These are phyloP conservation scores for Lyophyllum shimeji DNA, from an alignment of 768 basidiomycete species.

Conservation along the genomic window DNA sequence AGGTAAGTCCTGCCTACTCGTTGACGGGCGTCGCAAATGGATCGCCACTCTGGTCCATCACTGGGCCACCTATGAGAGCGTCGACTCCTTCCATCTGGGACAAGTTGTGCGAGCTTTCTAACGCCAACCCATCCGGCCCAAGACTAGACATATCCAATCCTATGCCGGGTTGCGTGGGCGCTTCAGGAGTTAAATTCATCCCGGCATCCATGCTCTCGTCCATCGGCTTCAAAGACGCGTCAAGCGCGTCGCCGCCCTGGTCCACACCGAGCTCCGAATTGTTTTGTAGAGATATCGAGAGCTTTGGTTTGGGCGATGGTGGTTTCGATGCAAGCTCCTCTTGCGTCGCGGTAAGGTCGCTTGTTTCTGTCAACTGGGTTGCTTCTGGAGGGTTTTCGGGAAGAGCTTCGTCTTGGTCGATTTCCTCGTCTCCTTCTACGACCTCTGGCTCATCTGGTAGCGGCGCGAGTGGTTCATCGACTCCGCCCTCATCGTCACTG, in stretches of 20 bases:
- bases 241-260: constrained; percentile 42
- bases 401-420: constrained; percentile 65
- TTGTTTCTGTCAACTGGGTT: constrained; percentile 27
- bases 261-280: constrained; percentile 45
- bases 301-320: constrained; percentile 66
- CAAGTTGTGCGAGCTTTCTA: constrained; percentile 53
- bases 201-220: constrained; percentile 42
- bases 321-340: constrained; percentile 61
- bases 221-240: constrained; percentile 56
- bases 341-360: constrained; percentile 29
- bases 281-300: constrained; percentile 49
- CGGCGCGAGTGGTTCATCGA: constrained; percentile 78
- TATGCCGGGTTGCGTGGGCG: constrained; percentile 37
- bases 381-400: constrained; percentile 35
- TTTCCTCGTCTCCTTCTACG: constrained; percentile 73
- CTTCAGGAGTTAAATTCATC: constrained; percentile 38
- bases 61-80: constrained; percentile 53
- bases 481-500: constrained; percentile 81
- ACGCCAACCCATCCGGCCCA: constrained; percentile 62
- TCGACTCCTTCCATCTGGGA: constrained; percentile 55
- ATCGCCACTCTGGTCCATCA: constrained; percentile 61
- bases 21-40: constrained; percentile 47
- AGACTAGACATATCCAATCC: constrained; percentile 64
- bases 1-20: not conserved
- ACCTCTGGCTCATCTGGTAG: constrained; percentile 77